Evolutionary conservation across 2,329 filamentous ascomycete genomes (phyloP), one percentile per base, ranked within the genome.

Genomic region (Exophiala aquamarina): DNA sequence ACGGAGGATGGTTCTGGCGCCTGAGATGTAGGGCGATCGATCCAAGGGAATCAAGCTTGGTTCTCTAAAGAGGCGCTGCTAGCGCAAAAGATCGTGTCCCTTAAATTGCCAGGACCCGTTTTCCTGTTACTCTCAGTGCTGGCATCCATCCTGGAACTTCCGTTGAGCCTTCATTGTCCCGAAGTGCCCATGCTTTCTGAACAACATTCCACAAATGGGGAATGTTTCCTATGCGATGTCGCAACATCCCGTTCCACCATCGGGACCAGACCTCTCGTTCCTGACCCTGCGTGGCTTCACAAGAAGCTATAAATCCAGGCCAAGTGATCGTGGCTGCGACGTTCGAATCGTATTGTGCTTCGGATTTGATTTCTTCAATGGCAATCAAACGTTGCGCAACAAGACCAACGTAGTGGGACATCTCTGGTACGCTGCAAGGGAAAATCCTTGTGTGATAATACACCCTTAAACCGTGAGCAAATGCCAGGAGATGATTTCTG

Each of bases 251-350:
- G 7, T 43, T 44, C 57, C 57, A 59, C 57, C 57, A 59, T 19
- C 41, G 34, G 23, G 46, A 35, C 57, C 57, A 59, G n/a, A 49
- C 49, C 7, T 50, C 28, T 15, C 53, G 53, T 15, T 41, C 20
- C 4, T 13, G 21, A 11, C 45, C 45, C 26, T 35, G 18, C 19
- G 40, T 32, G 7, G 57, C 52, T 35, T 59, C 57, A 29, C 57
- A 59, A 11, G 56, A 49, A 15, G 56, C 57, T 38, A 59, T 56
- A 11, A 59, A 59, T 9, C 49, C 57, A 6, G 57, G 55, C 57
- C 57, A 59, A 4, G 57, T 58, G 47, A 59, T 58, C 3, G 56
- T 53, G 4, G 57, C 57, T 10, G 50, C 44, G 10, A 49, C 32
- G 37, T 52, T 57, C 28, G 44, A 41, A 15, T 49, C 47, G 26